phyloP scores from a whole-genome alignment of 2,329 filamentous ascomycete genomes.

The Trichoderma simmonsii region DNA sequence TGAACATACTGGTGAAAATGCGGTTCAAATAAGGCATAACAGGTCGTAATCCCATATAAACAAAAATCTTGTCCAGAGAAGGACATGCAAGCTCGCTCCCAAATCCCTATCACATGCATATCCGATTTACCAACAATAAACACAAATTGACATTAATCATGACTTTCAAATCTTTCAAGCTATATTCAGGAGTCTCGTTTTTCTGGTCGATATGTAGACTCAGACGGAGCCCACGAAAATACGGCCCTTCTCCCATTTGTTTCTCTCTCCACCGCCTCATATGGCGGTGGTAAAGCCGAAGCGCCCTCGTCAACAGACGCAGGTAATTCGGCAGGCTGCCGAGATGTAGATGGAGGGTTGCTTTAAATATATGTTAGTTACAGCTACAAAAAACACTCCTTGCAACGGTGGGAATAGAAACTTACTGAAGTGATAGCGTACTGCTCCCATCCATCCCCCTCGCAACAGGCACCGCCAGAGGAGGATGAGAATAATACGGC shows the following conservation, averaged over 20 bases:
- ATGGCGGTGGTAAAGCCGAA: slow-evolving; percentile 38
- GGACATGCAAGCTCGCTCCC: background rate
- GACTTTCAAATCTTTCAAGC: background rate
- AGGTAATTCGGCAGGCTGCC: slow-evolving; percentile 35
- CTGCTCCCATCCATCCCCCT: background rate
- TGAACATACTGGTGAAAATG: background rate
- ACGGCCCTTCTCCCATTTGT: slow-evolving; percentile 15
- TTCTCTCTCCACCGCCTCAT: slow-evolving; percentile 20
- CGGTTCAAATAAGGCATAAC: background rate
- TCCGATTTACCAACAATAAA: background rate
- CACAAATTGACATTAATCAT: background rate
- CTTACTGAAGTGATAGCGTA: background rate
- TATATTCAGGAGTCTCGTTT: background rate
- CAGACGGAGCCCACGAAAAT: slow-evolving; percentile 34
- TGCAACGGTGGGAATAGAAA: background rate
- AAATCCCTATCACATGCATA: background rate
- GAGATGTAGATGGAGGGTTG: background rate
- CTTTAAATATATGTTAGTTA: background rate
- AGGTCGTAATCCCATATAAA: background rate
- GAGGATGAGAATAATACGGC: background rate
- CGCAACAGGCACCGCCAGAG: background rate
- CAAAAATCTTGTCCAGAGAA: background rate
- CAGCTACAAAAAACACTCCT: background rate
- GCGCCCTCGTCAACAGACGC: slow-evolving; percentile 28
- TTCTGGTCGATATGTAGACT: slow-evolving; percentile 28